Conservation (phyloP, 2,329 filamentous ascomycete species). For the Tolypocladium ophioglossoides region DNA sequence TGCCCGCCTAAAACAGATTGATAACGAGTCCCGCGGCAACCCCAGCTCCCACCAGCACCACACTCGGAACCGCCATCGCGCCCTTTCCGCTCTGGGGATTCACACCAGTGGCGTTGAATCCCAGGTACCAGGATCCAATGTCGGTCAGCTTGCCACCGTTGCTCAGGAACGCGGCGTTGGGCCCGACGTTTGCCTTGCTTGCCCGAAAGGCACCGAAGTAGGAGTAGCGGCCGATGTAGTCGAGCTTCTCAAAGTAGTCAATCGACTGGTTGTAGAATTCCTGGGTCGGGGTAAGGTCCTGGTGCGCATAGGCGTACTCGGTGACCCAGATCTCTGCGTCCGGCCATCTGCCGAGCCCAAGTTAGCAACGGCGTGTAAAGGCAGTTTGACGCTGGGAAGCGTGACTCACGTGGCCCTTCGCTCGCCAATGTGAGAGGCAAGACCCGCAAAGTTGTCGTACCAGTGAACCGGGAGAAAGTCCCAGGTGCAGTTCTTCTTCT, state of each 20-base stretch:
- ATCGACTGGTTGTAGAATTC: conserved; percentile 56
- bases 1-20: conserved; percentile 2
- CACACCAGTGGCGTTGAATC: conserved; percentile 37
- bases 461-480: conserved; percentile 57
- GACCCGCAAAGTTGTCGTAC: conserved; percentile 59
- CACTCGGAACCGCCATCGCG: not conserved
- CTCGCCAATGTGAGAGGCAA: conserved; percentile 56
- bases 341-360: conserved; percentile 36
- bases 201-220: conserved; percentile 69
- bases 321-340: conserved; percentile 63
- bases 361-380: not conserved
- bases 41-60: not conserved
- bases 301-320: conserved; percentile 57
- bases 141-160: conserved; percentile 59
- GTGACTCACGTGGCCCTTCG: conserved; percentile 22
- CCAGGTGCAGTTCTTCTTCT: conserved; percentile 44
- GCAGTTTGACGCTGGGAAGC: too few relatives aligned
- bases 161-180: conserved; percentile 61
- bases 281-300: conserved; percentile 46
- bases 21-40: conserved; percentile 1
- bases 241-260: conserved; percentile 50
- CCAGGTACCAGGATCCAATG: conserved; percentile 70
- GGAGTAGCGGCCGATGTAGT: conserved; percentile 55
- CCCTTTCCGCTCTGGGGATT: conserved; percentile 18
- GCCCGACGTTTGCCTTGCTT: conserved; percentile 60